phyloP scores from a whole-genome alignment of 768 basidiomycete genomes.

The Pleurotus tuber-regium region DNA sequence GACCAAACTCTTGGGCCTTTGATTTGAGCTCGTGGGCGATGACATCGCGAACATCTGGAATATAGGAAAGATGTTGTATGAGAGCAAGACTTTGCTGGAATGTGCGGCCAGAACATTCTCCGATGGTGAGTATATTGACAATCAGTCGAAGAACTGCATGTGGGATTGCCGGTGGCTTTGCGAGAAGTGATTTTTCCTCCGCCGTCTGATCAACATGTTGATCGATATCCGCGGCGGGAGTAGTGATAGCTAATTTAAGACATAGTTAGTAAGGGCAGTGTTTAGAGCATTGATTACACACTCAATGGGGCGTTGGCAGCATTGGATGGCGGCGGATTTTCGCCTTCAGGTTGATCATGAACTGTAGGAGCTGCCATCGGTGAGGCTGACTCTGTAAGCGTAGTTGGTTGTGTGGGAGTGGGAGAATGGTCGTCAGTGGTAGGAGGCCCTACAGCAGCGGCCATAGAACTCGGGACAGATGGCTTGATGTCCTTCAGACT shows the following conservation, averaged over 20 bases:
- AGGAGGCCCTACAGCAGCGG: constrained; percentile 11
- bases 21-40: constrained; percentile 84
- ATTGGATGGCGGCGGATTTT: too few relatives aligned
- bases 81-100: constrained; percentile 91
- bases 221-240: constrained; percentile 13
- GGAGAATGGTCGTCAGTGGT: not conserved
- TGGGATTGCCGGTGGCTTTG: constrained; percentile 82
- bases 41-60: constrained; percentile 85
- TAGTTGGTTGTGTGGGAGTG: not conserved
- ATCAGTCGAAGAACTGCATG: constrained; percentile 83
- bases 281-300: not conserved
- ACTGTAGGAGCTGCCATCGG: not conserved
- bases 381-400: constrained; percentile 3
- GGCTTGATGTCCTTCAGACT: constrained; percentile 55
- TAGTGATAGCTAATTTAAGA: not conserved
- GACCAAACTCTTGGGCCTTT: constrained; percentile 88
- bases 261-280: not conserved
- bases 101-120: constrained; percentile 95
- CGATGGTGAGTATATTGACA: constrained; percentile 95
- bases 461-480: constrained; percentile 16
- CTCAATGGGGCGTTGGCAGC: not conserved
- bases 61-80: constrained; percentile 88
- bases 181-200: constrained; percentile 53
- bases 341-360: not conserved
- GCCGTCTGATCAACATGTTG: constrained; percentile 28